Conservation (phyloP, 192 early-diverging fungal genomes). For the Backusella tuberculispora region DNA sequence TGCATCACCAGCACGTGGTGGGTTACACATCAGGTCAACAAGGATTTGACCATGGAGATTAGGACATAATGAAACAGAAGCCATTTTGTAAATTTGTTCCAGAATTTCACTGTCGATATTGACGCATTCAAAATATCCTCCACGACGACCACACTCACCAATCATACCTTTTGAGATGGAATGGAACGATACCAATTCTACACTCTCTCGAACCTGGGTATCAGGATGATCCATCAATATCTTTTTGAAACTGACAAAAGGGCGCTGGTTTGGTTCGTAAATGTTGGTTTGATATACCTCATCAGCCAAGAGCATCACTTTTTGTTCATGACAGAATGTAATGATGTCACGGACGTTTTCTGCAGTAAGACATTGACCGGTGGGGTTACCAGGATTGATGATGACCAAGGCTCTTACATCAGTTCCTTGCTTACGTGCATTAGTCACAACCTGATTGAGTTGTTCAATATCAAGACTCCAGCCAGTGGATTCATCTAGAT, state of each 20-base stretch:
- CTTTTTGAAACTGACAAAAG: constrained; percentile 98
- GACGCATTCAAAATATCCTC: constrained; percentile 96
- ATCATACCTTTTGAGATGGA: constrained; percentile 97
- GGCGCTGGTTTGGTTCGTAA: constrained; percentile 74
- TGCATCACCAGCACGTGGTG: constrained; percentile 81
- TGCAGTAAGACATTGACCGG: constrained; percentile 83
- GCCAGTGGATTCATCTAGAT: constrained; percentile 81
- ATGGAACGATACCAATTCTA: constrained; percentile 96
- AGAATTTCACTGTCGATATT: constrained; percentile 75
- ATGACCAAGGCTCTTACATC: constrained; percentile 95
- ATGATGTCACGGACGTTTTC: constrained; percentile 90
- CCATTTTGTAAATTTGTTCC: constrained; percentile 92
- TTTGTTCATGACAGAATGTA: constrained; percentile 81
- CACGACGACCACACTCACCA: constrained; percentile 96
- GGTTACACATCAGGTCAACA: constrained; percentile 91
- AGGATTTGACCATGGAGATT: constrained; percentile 94
- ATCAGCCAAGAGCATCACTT: constrained; percentile 88
- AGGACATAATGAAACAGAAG: constrained; percentile 90
- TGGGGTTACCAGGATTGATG: constrained; percentile 99
- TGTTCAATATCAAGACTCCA: constrained; percentile 80
- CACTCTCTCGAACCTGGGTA: constrained; percentile 49
- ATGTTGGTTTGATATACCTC: constrained; percentile 99
- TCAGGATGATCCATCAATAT: constrained; percentile 77
- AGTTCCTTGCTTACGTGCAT: constrained; percentile 66
- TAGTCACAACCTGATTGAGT: constrained; percentile 61